Percentiles rank a stretch among this genome's conserved stretches.
Evolutionary conservation across 2,329 filamentous ascomycete species (phyloP).

Genomic region (Aspergillus nomiae): DNA sequence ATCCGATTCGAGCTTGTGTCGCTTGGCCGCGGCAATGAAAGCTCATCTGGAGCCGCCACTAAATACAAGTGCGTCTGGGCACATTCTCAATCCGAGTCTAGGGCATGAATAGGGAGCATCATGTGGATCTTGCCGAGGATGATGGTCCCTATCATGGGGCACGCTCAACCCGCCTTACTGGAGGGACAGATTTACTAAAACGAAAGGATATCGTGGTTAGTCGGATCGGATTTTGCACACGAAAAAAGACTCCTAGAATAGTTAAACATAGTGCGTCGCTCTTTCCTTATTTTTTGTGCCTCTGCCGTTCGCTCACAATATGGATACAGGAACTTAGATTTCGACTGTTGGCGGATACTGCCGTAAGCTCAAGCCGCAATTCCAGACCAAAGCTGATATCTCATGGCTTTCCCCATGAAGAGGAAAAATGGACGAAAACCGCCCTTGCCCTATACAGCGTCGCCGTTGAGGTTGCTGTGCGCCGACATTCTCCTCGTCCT

Average conservation of each 20-base stretch:
- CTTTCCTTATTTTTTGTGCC: not conserved
- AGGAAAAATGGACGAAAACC: not conserved
- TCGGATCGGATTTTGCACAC: no score
- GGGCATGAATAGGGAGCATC: not conserved
- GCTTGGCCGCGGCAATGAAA: no score
- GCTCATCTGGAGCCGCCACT: no score
- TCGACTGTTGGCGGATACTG: not conserved
- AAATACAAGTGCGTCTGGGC: no score
- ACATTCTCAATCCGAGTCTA: no score
- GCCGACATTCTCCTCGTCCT: constrained; percentile 43
- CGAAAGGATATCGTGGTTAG: no score
- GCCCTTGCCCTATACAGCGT: constrained; percentile 41
- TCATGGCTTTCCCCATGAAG: not conserved
- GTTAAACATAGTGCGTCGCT: not conserved
- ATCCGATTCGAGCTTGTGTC: no score
- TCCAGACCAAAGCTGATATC: not conserved
- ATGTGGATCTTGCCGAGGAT: not conserved
- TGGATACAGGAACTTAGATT: not conserved
- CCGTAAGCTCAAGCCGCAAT: not conserved
- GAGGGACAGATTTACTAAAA: not conserved
- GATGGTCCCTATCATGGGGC: not conserved
- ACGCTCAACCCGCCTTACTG: not conserved
- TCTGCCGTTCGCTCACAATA: not conserved
- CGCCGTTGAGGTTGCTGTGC: constrained; percentile 41
- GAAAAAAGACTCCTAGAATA: no score